Evolutionary conservation across 2,329 filamentous ascomycete genomes (phyloP), one percentile per base, ranked within the genome.

Genomic region (Davidsoniella australis): DNA sequence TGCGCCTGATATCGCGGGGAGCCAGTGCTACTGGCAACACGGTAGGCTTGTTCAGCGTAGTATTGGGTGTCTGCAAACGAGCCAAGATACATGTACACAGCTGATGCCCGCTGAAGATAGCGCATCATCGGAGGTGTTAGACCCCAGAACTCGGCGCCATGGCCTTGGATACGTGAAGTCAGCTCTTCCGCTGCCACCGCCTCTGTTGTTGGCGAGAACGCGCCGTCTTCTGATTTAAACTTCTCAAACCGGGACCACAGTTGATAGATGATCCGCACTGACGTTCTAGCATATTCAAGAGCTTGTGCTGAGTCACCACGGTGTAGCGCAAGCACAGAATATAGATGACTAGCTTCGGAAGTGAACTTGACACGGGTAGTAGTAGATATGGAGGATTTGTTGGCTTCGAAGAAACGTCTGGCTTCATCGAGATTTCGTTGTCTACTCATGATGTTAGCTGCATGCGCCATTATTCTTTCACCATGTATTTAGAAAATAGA

Each of bases 21-120:
- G 44, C 73, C 68, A 7, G 83, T 75, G n/a, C 73, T 76, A 52
- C 73, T 71, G 18, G 85, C 85, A 53, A 94, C 75, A 58, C 82
- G 85, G 48, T 82, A 70, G 0, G 87, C 87, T 57, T 91, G 83
- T 56, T 95, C 82, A 1, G 82, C 80, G 56, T 94, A 93, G 60
- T 88, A 91, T 0, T 89, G 66, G 2, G 89, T 89, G 61, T 96
- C 89, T 53, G 85, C 80, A 55, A 87, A 85, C 64, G 94, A 75
- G 24, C 91, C 91, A 54, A 91, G 75, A 55, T 94, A 82, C 1
- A 82, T 78, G 57, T 88, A 94, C 1, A 94, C 68, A 3, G 74
- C 73, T 0, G 86, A 86, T 2, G 94, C 73, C 51, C 87, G 80
- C 53, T 80, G 64, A 12, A 94, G 68, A 50, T 79, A 77, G 26